Evolutionary conservation across 2,329 filamentous ascomycete genomes (phyloP), one percentile per base, ranked within the genome.

Genomic region (Xylaria sp.): DNA sequence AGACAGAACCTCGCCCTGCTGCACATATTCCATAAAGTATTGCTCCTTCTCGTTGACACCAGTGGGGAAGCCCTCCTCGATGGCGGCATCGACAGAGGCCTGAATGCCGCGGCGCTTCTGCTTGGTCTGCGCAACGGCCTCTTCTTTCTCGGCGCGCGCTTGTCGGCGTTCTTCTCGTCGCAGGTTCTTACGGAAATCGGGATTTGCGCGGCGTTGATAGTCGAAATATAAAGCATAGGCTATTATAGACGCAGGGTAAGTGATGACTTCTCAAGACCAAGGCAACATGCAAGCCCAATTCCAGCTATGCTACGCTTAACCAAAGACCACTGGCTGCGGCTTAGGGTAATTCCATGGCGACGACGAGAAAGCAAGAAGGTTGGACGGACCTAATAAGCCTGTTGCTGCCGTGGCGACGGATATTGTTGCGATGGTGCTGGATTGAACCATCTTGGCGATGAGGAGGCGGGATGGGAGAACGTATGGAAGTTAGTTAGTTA

Each of bases 1-100:
- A 77, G 91, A 92, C 77, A 97, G 86, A 62, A 87, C 82, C 85
- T 99, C 96, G 77, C 96, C 96, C 78, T 89, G 85, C 74, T 94
- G 92, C 71, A 99, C 94, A 82, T 97, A 93, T 79, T 93, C 90
- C 89, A 98, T 97, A 83, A 99, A 99, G 85, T 93, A 99, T 68
- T 89, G 88, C 85, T 99, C 96, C 79, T 93, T 94, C 84, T 97
- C 94, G 79, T 98, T 95, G 39, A 95, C 89, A 75, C 94, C 93
- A 49, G 87, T 85, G 55, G 96, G 96, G 86, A 97, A 97, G 64
- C 95, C 96, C 80, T 97, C 94, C 65, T 92, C 91, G 83, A 94
- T 92, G 74, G 94, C 93, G 74, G 91, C 87, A 74, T 93, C 89
- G 55, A 98, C 91, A 59, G 88, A 89, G 64, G 81, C 81, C 81